These are phyloP conservation scores for Clathrospora elynae DNA, from an alignment of 2,329 filamentous ascomycete species.

Conservation along the genomic window DNA sequence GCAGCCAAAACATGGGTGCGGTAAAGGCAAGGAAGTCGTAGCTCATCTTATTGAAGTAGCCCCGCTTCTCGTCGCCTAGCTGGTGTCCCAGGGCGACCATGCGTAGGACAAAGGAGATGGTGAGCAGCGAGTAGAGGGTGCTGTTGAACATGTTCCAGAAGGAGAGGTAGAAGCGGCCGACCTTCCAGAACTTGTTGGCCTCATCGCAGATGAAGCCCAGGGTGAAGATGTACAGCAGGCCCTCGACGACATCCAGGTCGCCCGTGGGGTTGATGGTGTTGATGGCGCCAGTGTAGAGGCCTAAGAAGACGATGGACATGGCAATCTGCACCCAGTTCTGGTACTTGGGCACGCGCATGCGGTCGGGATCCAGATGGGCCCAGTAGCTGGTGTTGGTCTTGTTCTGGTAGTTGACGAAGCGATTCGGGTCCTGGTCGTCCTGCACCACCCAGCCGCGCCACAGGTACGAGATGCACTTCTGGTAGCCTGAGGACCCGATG, in stretches of 20 bases:
- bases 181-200: slow-evolving; percentile 86
- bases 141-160: slow-evolving; percentile 98
- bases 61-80: slow-evolving; percentile 55
- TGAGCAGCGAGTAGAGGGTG: slow-evolving; percentile 77
- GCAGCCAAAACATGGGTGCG: slow-evolving; percentile 96
- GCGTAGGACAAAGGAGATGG: slow-evolving; percentile 77
- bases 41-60: slow-evolving; percentile 75
- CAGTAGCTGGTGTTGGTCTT: slow-evolving; percentile 79
- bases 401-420: slow-evolving; percentile 84
- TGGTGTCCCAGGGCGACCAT: slow-evolving; percentile 75
- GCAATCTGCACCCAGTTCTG: slow-evolving; percentile 89
- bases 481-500: slow-evolving; percentile 91
- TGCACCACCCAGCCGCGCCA: slow-evolving; percentile 98
- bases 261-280: slow-evolving; percentile 89
- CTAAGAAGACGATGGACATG: slow-evolving; percentile 81
- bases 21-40: slow-evolving; percentile 95
- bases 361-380: slow-evolving; percentile 87
- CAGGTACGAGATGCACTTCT: slow-evolving; percentile 90
- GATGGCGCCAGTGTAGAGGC: slow-evolving; percentile 85
- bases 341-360: slow-evolving; percentile 89
- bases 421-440: slow-evolving; percentile 86
- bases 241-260: slow-evolving; percentile 82
- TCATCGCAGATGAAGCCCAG: slow-evolving; percentile 90
- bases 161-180: slow-evolving; percentile 85
- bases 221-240: slow-evolving; percentile 87